Evolutionary conservation across 345 rosid genomes (phyloP).

Genomic region (Tarenaya hassleriana): DNA sequence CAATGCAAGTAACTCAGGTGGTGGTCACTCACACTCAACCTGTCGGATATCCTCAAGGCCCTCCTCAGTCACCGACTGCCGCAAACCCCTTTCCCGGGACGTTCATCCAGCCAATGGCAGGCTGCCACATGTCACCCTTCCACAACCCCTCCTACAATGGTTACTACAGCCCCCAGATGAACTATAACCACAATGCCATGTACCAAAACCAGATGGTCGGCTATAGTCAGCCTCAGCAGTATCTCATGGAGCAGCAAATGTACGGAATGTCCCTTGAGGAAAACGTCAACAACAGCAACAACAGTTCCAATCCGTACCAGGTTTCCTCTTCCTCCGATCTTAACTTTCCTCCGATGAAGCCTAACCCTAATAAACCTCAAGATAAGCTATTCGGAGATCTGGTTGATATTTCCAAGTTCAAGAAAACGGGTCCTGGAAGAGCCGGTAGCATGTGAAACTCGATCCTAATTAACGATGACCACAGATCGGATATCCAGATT

Average conservation of each 20-base stretch:
- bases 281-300: constrained; percentile 27
- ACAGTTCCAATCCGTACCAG: constrained; percentile 37
- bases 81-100: constrained; percentile 55
- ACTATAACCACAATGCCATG: constrained; percentile 8
- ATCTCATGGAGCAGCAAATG: constrained; percentile 70
- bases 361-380: constrained; percentile 49
- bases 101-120: constrained; percentile 50
- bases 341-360: constrained; percentile 37
- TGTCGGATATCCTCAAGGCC: constrained; percentile 42
- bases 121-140: constrained; percentile 21
- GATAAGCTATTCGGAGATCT: constrained; percentile 95
- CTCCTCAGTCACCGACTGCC: constrained; percentile 28
- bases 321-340: constrained; percentile 42
- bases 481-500: neutral
- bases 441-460: constrained; percentile 74
- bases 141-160: constrained; percentile 26
- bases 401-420: constrained; percentile 77
- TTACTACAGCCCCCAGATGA: constrained; percentile 1
- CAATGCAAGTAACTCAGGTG: constrained; percentile 68
- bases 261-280: constrained; percentile 57
- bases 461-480: constrained; percentile 9
- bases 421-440: constrained; percentile 50
- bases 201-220: neutral
- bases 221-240: constrained; percentile 49
- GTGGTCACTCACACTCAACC: constrained; percentile 49